These are phyloP conservation scores for Pichia sp. DNA, from an alignment of 1,139 yeast genomes.

Conservation along the genomic window DNA sequence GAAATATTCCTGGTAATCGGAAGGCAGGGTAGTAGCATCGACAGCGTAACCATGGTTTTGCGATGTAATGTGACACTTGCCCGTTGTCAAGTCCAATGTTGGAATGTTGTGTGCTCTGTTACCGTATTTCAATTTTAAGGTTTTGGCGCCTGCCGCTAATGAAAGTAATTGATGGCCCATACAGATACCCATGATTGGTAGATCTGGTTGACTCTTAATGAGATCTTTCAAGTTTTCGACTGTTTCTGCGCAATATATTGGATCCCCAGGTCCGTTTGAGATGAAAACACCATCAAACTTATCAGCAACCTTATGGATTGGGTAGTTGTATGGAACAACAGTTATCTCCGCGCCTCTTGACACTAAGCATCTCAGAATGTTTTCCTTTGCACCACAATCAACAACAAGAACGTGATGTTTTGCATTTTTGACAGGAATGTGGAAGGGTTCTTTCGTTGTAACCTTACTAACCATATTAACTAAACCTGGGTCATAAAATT, in stretches of 20 bases:
- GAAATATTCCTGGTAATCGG: constrained; percentile 81
- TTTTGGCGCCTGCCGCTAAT: constrained; percentile 89
- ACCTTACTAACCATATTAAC: constrained; percentile 90
- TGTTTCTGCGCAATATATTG: constrained; percentile 85
- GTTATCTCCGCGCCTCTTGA: constrained; percentile 94
- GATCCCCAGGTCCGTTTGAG: constrained; percentile 98
- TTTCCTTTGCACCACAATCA: constrained; percentile 98
- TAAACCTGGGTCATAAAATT: constrained; percentile 87
- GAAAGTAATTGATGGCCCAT: constrained; percentile 95
- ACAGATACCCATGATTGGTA: constrained; percentile 96
- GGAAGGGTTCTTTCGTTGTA: constrained; percentile 93
- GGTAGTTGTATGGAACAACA: constrained; percentile 93
- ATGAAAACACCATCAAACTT: constrained; percentile 93
- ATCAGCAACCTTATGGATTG: constrained; percentile 83
- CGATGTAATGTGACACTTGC: constrained; percentile 93
- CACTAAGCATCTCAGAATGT: constrained; percentile 87
- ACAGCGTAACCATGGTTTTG: constrained; percentile 99
- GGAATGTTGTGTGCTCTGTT: constrained; percentile 99
- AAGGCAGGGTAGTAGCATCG: constrained; percentile 68
- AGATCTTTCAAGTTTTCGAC: constrained; percentile 69
- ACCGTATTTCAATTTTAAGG: constrained; percentile 91
- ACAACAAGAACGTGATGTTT: constrained; percentile 83
- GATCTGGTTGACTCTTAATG: constrained; percentile 54
- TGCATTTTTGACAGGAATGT: constrained; percentile 63
- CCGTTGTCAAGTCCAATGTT: constrained; percentile 82